phyloP scores from a whole-genome alignment of 768 basidiomycete species.

The Boletus tylopilopsis region DNA sequence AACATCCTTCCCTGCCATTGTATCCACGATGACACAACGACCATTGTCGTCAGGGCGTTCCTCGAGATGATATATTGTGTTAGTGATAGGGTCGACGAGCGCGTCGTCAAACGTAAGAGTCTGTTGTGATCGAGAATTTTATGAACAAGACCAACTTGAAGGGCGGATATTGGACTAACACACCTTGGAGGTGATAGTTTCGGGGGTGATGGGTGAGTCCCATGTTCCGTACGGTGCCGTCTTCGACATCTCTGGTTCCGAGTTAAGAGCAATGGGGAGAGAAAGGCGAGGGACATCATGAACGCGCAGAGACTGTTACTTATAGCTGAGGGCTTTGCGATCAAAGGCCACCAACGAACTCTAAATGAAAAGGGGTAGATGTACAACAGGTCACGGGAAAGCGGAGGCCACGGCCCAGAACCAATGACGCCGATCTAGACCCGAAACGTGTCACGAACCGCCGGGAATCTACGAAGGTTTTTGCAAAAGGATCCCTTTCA shows the following conservation, averaged over 20 bases:
- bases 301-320: background rate
- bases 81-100: constrained; percentile 48
- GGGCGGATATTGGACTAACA: background rate
- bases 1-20: constrained; percentile 40
- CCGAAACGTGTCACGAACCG: too few species aligned
- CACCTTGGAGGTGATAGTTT: constrained; percentile 44
- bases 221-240: constrained; percentile 57
- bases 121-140: constrained; percentile 6
- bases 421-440: too few species aligned
- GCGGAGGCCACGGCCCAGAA: too few species aligned
- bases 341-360: background rate
- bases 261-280: background rate
- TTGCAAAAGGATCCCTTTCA: too few species aligned
- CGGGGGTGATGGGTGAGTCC: constrained; percentile 51
- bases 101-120: constrained; percentile 38
- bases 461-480: too few species aligned
- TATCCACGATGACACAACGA: constrained; percentile 51
- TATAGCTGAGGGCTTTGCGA: background rate
- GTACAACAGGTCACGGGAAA: background rate
- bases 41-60: constrained; percentile 41
- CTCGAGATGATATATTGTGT: constrained; percentile 53
- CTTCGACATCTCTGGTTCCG: background rate
- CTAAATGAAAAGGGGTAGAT: background rate
- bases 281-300: background rate
- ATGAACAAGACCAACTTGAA: too few species aligned